Evolutionary conservation across 495 filamentous ascomycete species (phyloP).

Genomic region (Aspergillus heteromorphus): DNA sequence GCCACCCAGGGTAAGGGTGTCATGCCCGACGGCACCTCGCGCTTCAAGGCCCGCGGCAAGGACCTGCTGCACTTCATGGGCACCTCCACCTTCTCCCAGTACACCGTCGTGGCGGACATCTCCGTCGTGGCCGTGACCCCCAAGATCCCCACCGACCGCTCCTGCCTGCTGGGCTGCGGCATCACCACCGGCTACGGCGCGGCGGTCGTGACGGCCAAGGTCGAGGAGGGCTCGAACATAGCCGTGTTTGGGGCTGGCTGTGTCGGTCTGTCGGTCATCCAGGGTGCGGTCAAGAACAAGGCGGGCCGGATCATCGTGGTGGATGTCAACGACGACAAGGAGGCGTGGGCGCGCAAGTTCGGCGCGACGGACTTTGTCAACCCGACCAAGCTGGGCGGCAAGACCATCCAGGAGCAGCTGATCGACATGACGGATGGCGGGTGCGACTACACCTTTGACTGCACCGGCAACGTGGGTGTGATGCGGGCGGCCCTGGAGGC

Average conservation of each 20-base stretch:
- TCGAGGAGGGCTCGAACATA: conserved; percentile 85
- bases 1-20: conserved; percentile 93
- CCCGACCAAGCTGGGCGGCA: conserved; percentile 67
- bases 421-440: conserved; percentile 99
- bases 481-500: conserved; percentile 96
- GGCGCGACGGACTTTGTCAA: conserved; percentile 97
- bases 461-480: conserved; percentile 92
- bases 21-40: conserved; percentile 95
- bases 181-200: conserved; percentile 99
- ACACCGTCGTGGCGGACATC: conserved; percentile 98
- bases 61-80: conserved; percentile 98
- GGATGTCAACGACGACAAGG: conserved; percentile 88
- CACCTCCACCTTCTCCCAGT: conserved; percentile 96
- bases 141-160: conserved; percentile 91
- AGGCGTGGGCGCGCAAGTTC: conserved; percentile 88
- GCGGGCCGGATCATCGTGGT: conserved; percentile 91
- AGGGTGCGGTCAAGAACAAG: conserved; percentile 85
- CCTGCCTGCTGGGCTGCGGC: conserved; percentile 92
- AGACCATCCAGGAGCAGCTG: conserved; percentile 82
- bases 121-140: conserved; percentile 90
- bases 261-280: conserved; percentile 89
- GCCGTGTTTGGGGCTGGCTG: conserved; percentile 95
- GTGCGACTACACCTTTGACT: conserved; percentile 98
- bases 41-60: conserved; percentile 91
- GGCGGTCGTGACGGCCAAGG: conserved; percentile 82